Conservation (phyloP, 2,329 filamentous ascomycete species). For the Aspergillus persii region DNA sequence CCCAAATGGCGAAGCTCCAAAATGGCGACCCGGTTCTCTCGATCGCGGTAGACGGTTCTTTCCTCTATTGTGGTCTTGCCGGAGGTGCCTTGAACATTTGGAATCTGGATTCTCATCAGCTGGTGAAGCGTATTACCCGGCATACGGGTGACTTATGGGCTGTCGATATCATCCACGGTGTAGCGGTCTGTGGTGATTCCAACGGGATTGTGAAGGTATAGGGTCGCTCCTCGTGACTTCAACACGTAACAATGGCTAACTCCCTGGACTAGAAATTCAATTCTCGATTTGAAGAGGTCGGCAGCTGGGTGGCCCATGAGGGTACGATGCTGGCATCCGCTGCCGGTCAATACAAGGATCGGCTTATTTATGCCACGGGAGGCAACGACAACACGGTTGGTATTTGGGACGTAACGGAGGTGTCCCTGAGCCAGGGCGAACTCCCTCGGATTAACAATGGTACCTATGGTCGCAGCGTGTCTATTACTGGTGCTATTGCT, state of each 20-base stretch:
- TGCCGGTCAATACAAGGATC: slow-evolving; percentile 65
- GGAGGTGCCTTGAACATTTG: slow-evolving; percentile 90
- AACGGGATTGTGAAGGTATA: slow-evolving; percentile 79
- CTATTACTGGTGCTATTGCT: background rate
- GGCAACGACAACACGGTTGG: slow-evolving; percentile 88
- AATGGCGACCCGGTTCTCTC: slow-evolving; percentile 69
- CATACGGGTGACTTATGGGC: slow-evolving; percentile 82
- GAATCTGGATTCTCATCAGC: slow-evolving; percentile 92
- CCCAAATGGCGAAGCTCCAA: slow-evolving; percentile 66
- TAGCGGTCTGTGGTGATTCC: slow-evolving; percentile 84
- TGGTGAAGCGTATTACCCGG: slow-evolving; percentile 79
- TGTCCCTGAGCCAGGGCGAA: slow-evolving; percentile 45
- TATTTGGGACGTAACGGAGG: slow-evolving; percentile 75
- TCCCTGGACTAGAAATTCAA: slow-evolving; percentile 61
- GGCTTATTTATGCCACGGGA: slow-evolving; percentile 88
- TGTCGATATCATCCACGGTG: slow-evolving; percentile 79
- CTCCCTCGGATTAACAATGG: slow-evolving; percentile 57
- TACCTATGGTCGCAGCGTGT: slow-evolving; percentile 24
- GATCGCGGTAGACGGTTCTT: slow-evolving; percentile 81
- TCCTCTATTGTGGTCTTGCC: slow-evolving; percentile 86
- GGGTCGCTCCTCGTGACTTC: background rate
- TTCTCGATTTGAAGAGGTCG: slow-evolving; percentile 77
- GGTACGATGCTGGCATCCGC: slow-evolving; percentile 86
- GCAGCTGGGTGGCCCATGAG: slow-evolving; percentile 77
- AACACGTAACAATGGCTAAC: background rate